A percentile compares a stretch with the other conserved stretches of the same genome.
These are phyloP conservation scores for Sugiyamaella marilandica DNA, from an alignment of 805 yeast genomes.

Conservation along the genomic window DNA sequence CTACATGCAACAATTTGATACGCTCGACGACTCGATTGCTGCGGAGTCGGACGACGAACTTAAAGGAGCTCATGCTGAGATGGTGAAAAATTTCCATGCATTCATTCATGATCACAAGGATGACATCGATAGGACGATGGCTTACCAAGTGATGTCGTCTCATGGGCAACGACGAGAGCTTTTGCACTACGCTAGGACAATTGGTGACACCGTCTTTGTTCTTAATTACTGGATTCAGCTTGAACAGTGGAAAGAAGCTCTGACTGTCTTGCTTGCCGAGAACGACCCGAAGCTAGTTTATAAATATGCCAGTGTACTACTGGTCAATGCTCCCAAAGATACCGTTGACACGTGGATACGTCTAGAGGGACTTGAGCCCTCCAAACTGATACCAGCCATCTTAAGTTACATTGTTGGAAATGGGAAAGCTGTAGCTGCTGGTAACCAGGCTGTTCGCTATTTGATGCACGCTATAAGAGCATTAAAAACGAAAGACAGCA, in stretches of 20 bases:
- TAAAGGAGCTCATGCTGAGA: neutral
- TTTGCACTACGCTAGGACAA: constrained; percentile 59
- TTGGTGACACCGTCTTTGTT: constrained; percentile 65
- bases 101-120: constrained; percentile 50
- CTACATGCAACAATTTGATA: constrained; percentile 44
- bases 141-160: constrained; percentile 64
- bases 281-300: constrained; percentile 51
- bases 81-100: constrained; percentile 34
- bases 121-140: constrained; percentile 57
- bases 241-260: constrained; percentile 70
- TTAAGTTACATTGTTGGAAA: constrained; percentile 50
- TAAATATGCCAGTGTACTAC: constrained; percentile 60
- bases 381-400: constrained; percentile 69
- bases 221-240: constrained; percentile 62
- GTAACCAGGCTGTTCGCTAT: constrained; percentile 64
- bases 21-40: constrained; percentile 36
- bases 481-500: constrained; percentile 38
- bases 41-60: constrained; percentile 12
- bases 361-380: constrained; percentile 48
- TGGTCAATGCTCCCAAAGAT: constrained; percentile 60
- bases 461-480: constrained; percentile 51
- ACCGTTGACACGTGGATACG: constrained; percentile 80
- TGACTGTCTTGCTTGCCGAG: constrained; percentile 45
- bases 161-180: constrained; percentile 64
- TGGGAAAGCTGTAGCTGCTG: constrained; percentile 21